Evolutionary conservation across 2,329 filamentous ascomycete genomes (phyloP).

Genomic region (Verticillium zaregamsianum): DNA sequence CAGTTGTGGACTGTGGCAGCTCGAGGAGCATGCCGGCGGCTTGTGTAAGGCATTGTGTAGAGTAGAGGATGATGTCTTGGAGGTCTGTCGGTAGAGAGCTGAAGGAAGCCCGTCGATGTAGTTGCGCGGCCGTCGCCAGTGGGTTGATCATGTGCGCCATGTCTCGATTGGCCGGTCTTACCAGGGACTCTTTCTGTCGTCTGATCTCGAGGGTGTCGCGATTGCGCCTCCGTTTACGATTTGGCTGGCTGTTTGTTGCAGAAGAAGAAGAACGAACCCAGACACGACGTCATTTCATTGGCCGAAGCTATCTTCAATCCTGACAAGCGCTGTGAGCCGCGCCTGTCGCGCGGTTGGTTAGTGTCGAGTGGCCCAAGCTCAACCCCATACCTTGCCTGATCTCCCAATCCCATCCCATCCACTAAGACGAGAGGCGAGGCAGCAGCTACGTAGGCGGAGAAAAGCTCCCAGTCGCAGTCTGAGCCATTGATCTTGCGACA

Average conservation of each 20-base stretch:
- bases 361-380: not conserved
- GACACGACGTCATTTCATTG: conserved; percentile 1
- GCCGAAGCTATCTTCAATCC: not conserved
- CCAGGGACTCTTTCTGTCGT: not conserved
- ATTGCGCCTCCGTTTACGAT: not conserved
- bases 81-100: conserved; percentile 61
- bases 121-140: conserved; percentile 67
- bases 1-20: conserved; percentile 79
- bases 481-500: not conserved
- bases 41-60: conserved; percentile 70
- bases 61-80: conserved; percentile 67
- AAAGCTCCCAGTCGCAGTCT: not conserved
- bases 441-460: conserved; percentile 1
- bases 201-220: not conserved
- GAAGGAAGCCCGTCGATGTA: conserved; percentile 53
- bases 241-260: not conserved
- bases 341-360: not conserved
- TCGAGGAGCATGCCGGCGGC: conserved; percentile 76
- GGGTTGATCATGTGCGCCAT: conserved; percentile 49
- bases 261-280: not conserved
- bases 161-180: not conserved
- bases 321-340: not conserved
- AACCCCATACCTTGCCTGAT: not conserved
- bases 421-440: not conserved
- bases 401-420: not conserved